Evolutionary conservation across 176 grass and related monocot species (phyloP), one percentile per base, ranked within the genome.

Genomic region (Lolium perenne): DNA sequence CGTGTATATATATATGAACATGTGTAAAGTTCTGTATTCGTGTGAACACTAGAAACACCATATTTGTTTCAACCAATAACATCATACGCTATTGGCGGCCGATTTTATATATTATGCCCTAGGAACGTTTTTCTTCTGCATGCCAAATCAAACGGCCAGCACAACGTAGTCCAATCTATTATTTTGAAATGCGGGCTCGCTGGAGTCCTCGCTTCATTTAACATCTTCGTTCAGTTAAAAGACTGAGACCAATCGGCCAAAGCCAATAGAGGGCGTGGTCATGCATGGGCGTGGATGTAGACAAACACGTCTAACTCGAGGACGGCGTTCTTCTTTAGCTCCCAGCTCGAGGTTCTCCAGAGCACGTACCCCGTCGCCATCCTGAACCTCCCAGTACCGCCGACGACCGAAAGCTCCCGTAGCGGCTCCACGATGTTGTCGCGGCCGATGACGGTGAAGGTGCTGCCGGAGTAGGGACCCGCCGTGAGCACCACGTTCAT

Each of bases 351-450:
- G 40, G 76, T 86, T 66, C 14, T 86, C 76, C 50, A 80, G 38
- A 80, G 84, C 22, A 61, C 65, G 76, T 86, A 86, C 0, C 76
- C 84, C 0, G n/a, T 48, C 2, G 84, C 64, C 84, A 86, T 86
- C 16, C 84, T 11, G 64, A 86, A 86, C 22, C 3, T 10, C 16
- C 76, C 84, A 3, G 84, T 70, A 8, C 41, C 41, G 45, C 45
- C 26, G 26, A 80, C 84, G n/a, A 86, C 76, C 16, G 76, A 14
- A 1, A 78, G 54, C 76, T 78, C 76, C 29, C 54, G 51, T 18
- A 78, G 8, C 29, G 54, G 62, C 15, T 5, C 62, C 9, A 32
- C 25, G 25, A 54, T 35, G 26, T 68, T 32, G 47, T 81, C 79
- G 25, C 26, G 62, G 43, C 79, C 62, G 23, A 53, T 17, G 16